Evolutionary conservation across 331 rosid species (phyloP).

Genomic region (Malus hybrid): DNA sequence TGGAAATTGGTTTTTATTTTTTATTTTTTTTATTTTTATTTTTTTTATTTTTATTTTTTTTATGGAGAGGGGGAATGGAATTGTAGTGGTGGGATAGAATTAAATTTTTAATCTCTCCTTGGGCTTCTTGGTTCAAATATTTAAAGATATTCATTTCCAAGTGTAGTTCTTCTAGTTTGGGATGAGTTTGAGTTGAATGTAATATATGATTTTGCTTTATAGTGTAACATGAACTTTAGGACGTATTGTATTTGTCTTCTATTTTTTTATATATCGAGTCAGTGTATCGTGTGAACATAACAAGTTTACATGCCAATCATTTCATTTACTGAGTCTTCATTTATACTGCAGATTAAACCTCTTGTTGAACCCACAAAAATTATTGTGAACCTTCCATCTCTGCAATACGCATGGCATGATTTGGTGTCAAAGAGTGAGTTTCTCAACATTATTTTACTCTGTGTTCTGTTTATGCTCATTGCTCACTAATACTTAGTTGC

Average conservation of each 20-base stretch:
- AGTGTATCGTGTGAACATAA: no score
- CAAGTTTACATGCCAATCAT: neutral
- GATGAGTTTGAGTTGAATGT: neutral
- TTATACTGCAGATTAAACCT: conserved; percentile 69
- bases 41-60: no score
- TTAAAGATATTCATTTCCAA: neutral
- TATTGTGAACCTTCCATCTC: conserved; percentile 33
- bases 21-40: no score
- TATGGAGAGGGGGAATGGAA: neutral
- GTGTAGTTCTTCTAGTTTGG: neutral
- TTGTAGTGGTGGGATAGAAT: neutral
- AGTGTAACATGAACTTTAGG: neutral
- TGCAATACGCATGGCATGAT: conserved; percentile 87
- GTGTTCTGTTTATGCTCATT: neutral
- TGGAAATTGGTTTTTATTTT: no score
- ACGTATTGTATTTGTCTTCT: neutral
- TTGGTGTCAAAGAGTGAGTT: conserved; percentile 69
- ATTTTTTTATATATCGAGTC: neutral
- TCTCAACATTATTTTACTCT: neutral
- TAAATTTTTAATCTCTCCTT: neutral
- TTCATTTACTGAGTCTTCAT: neutral
- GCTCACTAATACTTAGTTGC: neutral
- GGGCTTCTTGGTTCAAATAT: neutral
- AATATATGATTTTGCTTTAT: neutral
- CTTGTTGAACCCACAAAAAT: conserved; percentile 73